Evolutionary conservation across 2,329 filamentous ascomycete genomes (phyloP), one percentile per base, ranked within the genome.

Genomic region (Calycina marina): DNA sequence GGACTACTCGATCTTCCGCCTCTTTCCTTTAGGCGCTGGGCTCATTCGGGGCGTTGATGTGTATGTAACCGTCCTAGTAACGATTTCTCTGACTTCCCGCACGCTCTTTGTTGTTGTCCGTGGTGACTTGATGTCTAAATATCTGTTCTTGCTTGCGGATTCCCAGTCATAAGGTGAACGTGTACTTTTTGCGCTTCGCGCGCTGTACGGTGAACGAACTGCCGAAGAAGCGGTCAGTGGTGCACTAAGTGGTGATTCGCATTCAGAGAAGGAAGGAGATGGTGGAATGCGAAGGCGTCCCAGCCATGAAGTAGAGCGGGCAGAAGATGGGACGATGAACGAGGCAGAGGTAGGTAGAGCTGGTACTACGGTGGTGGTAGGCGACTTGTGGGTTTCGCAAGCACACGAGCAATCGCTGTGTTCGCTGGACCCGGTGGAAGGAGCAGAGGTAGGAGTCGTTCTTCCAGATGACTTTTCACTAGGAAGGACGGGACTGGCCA

Each of bases 41-140:
- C 85, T 81, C 61, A 96, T 82, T 43, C 77, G 67, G 39, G 74
- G 79, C 53, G 82, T 93, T 57, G 92, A 93, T 25, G 83, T 93
- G 38, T 93, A 93, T 25, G 83, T 93, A 38, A 93, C 82, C 11
- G 85, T 94, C 45, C 85, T 71, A n/a, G 86, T 94, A 32, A 94
- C 81, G 4, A 94, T 84, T 55, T 94, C 85, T 34, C 83, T 67
- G 37, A 94, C 84, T 50, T 78, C 68, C 38, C 76, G 70, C 35
- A 76, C 63, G 46, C 65, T 75, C 18, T 74, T 73, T 43, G 66
- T 68, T 25, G 69, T 61, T 11, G 65, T 51, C 51, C 70, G 69
- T n/a, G 67, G 58, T 32, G 59, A 47, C 51, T 62, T 62, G 49
- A 61, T 56, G 33, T 78, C 77, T 38, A 70, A 65, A 46, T 72